These are phyloP conservation scores for Chloris gayana DNA, from an alignment of 176 grass and related monocot genomes.

Conservation along the genomic window DNA sequence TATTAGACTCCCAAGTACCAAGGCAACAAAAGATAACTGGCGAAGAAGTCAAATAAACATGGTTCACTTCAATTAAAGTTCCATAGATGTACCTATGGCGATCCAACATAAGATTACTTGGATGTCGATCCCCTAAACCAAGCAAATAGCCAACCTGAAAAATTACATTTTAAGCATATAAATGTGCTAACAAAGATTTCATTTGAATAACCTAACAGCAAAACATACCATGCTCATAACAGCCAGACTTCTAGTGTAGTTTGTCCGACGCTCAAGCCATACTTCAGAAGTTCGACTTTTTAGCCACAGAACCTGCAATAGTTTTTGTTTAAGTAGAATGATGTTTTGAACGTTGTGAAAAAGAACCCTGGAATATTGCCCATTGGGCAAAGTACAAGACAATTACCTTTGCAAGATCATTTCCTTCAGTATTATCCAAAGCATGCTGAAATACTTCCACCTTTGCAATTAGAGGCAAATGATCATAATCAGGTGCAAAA, in stretches of 20 bases:
- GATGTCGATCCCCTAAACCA: slow-evolving; percentile 95
- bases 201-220: slow-evolving; percentile 30
- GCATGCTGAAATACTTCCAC: slow-evolving; percentile 99
- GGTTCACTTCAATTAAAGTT: slow-evolving; percentile 4
- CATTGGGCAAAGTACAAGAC: slow-evolving; percentile 5
- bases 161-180: slow-evolving; percentile 31
- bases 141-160: slow-evolving; percentile 97
- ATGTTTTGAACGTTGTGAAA: background rate
- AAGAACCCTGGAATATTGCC: background rate
- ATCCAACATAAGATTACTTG: slow-evolving; percentile 99
- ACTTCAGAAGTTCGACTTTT: slow-evolving; percentile 97
- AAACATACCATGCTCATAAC: slow-evolving; percentile 98
- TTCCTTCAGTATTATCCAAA: slow-evolving; percentile 87
- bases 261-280: slow-evolving; percentile 97
- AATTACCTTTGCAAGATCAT: slow-evolving; percentile 93
- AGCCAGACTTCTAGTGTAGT: slow-evolving; percentile 93
- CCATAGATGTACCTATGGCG: slow-evolving; percentile 62
- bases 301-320: slow-evolving; percentile 85
- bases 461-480: slow-evolving; percentile 90
- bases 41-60: background rate
- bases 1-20: slow-evolving; percentile 1
- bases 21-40: slow-evolving; percentile 13
- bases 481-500: slow-evolving; percentile 96
- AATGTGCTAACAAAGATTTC: slow-evolving; percentile 17
- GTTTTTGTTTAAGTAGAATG: slow-evolving; percentile 31